phyloP scores from a whole-genome alignment of 768 basidiomycete genomes.

The Tylopilus rubrobrunneus region DNA sequence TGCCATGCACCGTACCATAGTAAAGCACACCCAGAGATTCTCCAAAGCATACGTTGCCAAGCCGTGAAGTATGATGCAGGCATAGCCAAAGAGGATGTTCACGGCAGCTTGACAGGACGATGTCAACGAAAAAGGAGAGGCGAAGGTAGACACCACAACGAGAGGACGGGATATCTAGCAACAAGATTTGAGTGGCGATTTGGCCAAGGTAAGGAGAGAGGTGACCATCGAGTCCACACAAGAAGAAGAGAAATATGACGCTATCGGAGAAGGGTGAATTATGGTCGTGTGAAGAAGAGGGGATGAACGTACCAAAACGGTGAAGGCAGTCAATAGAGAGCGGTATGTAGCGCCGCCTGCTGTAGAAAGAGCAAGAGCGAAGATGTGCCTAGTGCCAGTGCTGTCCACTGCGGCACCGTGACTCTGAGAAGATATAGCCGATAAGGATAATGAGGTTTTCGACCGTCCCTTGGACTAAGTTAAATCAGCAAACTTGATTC shows the following conservation, averaged over 20 bases:
- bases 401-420: constrained; percentile 60
- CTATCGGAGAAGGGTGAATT: constrained; percentile 34
- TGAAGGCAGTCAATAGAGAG: constrained; percentile 64
- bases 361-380: constrained; percentile 67
- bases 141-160: constrained; percentile 44
- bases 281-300: neutral
- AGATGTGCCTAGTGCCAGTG: constrained; percentile 61
- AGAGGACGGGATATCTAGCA: constrained; percentile 49
- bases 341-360: constrained; percentile 62
- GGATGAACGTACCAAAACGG: constrained; percentile 51
- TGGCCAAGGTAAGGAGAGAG: constrained; percentile 45
- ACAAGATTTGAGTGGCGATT: neutral
- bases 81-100: constrained; percentile 58
- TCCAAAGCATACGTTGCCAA: constrained; percentile 59
- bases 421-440: constrained; percentile 10
- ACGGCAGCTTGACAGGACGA: constrained; percentile 36
- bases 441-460: constrained; percentile 19
- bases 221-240: constrained; percentile 57
- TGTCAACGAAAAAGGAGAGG: constrained; percentile 58
- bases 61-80: constrained; percentile 57
- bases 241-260: constrained; percentile 65
- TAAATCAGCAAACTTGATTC: constrained; percentile 29
- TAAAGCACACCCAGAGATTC: constrained; percentile 60
- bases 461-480: constrained; percentile 28
- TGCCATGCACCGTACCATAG: constrained; percentile 45